A percentile compares a stretch with the other conserved stretches of the same genome.
phyloP scores from a whole-genome alignment of 2,329 filamentous ascomycete genomes.

The Apiospora koreana region DNA sequence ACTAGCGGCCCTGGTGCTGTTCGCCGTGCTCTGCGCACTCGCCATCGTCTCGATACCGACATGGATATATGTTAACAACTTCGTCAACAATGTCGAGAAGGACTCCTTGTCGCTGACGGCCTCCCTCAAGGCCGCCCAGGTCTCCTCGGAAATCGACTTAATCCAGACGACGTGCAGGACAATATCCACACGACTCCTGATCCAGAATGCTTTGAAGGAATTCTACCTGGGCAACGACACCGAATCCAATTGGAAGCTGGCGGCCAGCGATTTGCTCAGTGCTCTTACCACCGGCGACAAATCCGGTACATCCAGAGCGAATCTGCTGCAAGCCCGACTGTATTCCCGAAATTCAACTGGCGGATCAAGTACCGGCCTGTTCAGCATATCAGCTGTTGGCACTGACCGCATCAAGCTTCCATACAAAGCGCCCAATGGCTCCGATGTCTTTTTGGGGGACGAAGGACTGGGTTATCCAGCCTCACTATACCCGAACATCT shows the following conservation, averaged over 20 bases:
- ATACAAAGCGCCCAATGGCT: slow-evolving; percentile 58
- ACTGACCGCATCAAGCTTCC: slow-evolving; percentile 61
- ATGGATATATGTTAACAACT: slow-evolving; percentile 59
- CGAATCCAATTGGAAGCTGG: slow-evolving; percentile 59
- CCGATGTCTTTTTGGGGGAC: slow-evolving; percentile 62
- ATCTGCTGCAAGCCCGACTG: slow-evolving; percentile 70
- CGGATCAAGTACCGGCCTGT: slow-evolving; percentile 47
- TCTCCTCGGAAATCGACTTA: slow-evolving; percentile 76
- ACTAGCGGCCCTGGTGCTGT: slow-evolving; percentile 76
- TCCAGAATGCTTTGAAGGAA: slow-evolving; percentile 53
- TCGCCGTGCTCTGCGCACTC: slow-evolving; percentile 73
- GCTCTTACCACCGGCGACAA: slow-evolving; percentile 65
- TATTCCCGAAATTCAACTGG: slow-evolving; percentile 70
- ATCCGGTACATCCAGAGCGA: slow-evolving; percentile 37
- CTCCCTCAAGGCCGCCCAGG: slow-evolving; percentile 81
- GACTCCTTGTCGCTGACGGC: slow-evolving; percentile 75
- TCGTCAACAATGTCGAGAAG: slow-evolving; percentile 53
- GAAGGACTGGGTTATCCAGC: slow-evolving; percentile 67
- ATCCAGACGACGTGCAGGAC: slow-evolving; percentile 74
- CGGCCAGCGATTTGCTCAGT: slow-evolving; percentile 67
- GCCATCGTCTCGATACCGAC: slow-evolving; percentile 79
- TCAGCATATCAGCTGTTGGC: slow-evolving; percentile 62
- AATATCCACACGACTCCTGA: slow-evolving; percentile 66
- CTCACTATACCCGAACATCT: slow-evolving; percentile 76
- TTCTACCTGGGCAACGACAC: slow-evolving; percentile 60